Base-by-base conservation (phyloP, 345 rosid species). In the Populus euphratica region DNA sequence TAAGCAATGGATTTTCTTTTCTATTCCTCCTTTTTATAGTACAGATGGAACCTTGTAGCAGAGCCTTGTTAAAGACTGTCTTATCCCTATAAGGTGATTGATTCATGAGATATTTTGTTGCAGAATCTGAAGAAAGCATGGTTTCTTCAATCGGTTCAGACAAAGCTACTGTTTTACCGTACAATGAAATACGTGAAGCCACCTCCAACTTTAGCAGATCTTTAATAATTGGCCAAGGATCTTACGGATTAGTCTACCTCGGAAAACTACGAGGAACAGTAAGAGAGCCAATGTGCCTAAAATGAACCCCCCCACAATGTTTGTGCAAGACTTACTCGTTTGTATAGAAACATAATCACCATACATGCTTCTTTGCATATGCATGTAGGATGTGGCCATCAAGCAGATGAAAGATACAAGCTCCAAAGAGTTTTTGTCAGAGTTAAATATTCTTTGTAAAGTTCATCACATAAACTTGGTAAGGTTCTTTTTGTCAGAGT, bases 391-490 rank as follows among this genome's bases (percentile, higher is more conserved):
- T 74, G 85, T 77, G 74, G 88, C 86, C 49, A 80, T 86, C 78
- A 86, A 86, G 82, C 84, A 79, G 86, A 83, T 81, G 86, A 81
- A 86, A 70, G 77, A 73, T 69, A 69, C 79, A 21, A 84, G 76
- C 25, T 81, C 86, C 33, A 86, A 83, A 77, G 88, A 83, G 74
- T 83, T 86, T 67, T 61, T 81, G 23, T 56, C 83, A 0, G 88
- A 86, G 73, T 73, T 86, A 14, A 81, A 81, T 59, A 72, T 86
- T 43, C 83, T 83, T 44, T 77, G 83, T 65, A 81, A 76, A 78
- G 85, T 83, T 54, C 85, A 73, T 43, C 85, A 81, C 66, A 38
- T 76, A 43, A 86, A 86, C 77, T 77, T 83, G 85, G 88, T 86
- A 83, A 25, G 54, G 23, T 64, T n/a, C 63, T 68, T n/a, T 21